Base-by-base conservation (phyloP, 768 basidiomycete species). In the Lactarius vividus region DNA sequence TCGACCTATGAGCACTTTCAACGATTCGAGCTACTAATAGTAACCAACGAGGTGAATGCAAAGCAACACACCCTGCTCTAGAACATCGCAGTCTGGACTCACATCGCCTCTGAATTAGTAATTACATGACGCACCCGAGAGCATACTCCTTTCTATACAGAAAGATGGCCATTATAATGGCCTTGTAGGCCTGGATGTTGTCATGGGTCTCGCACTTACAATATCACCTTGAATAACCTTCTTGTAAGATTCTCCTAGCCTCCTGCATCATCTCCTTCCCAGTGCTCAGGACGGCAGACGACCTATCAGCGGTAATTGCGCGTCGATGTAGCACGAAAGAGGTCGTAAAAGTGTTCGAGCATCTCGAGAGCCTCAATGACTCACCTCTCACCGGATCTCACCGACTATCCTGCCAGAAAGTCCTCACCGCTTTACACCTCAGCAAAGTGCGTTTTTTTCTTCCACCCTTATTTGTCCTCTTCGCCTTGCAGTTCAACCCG, bases 381-480 rank as follows among this genome's bases (percentile, higher is more conserved):
- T n/a, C n/a, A n/a, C n/a, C n/a, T n/a, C n/a, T n/a, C n/a, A n/a
- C n/a, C n/a, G n/a, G n/a, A n/a, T n/a, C n/a, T n/a, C n/a, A n/a
- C n/a, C n/a, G n/a, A n/a, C n/a, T n/a, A n/a, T n/a, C n/a, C n/a
- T 87, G 87, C 56, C 91, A 93, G 68, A 82, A 87, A 59, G 88
- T 96, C 15, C 74, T 81, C n/a, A 74, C 73, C 31, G 92, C 88
- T 1, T 81, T 95, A 61, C 80, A 83, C 39, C 86, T 89, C 42
- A 87, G 92, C 59, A 85, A 82, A 79, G 92, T 93, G 69, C 23
- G n/a, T n/a, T 20, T 6, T 15, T n/a, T 35, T 11, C 35, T 37
- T 2, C 35, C n/a, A n/a, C n/a, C n/a, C n/a, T n/a, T n/a, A n/a
- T n/a, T 7, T 3, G 15, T 33, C 15, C 23, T 9, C 2, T 29